Base-by-base conservation (phyloP, 371 early-diverging fungal genomes). In the Phascolomyces articulosus region DNA sequence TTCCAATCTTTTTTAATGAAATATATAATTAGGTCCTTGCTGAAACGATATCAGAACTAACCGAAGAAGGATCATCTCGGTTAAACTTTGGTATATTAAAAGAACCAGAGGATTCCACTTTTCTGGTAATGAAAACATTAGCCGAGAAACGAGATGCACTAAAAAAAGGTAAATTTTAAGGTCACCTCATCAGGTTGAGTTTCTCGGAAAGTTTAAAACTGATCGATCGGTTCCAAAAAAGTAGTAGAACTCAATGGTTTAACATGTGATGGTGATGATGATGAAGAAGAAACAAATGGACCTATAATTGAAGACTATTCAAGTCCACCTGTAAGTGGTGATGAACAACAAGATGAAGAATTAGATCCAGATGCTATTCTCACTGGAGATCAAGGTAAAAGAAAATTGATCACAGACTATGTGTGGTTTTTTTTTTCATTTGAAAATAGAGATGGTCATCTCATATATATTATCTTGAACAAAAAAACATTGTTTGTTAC, bases 341-440 rank as follows among this genome's bases (percentile, higher is more conserved):
- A 68, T 28, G 51, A 51, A 16, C 62, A 67, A 40, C 61, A 67
- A 38, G 77, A 71, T 2, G 71, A 74, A n/a, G 73, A 73, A 38
- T 55, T 78, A 21, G 81, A 80, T 58, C 81, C 81, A 7, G 76
- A 80, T 62, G 71, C 64, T 16, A n/a, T 68, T 4, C n/a, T 69
- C 1, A 58, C 54, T 15, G 68, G 62, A n/a, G 74, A 64, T 62
- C 59, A 59, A 60, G 54, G 49, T 27, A 21, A 44, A 24, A n/a
- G n/a, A n/a, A n/a, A n/a, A n/a, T n/a, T n/a, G n/a, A n/a, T n/a
- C n/a, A n/a, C n/a, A n/a, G n/a, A n/a, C n/a, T 55, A 24, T 20
- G 4, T 18, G 44, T 44, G 44, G n/a, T 18, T 41, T 58, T 31
- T 47, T 55, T 4, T 49, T 55, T 54, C 20, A 44, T 24, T 27